Evolutionary conservation across 108 stramenopile genomes (phyloP), one percentile per base, ranked within the genome.

Genomic region (Skeletonema potamos): DNA sequence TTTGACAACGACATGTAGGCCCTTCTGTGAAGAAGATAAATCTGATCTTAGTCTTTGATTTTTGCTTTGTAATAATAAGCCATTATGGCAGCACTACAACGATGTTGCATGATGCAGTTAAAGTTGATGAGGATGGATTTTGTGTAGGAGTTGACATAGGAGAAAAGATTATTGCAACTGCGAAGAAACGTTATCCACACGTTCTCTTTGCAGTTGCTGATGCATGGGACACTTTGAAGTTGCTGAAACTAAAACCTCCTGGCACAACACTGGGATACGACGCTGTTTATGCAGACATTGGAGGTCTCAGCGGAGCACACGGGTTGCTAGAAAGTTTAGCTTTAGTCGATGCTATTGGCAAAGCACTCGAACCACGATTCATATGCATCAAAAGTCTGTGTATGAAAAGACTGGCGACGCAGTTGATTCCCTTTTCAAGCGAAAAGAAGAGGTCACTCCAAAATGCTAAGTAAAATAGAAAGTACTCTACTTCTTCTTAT

Each of bases 141-240:
- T 70, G 64, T 34, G 66, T 85, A 20, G 85, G 85, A 0, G 79
- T 86, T 27, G 85, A 86, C 58, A 68, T 86, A 54, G 85, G 85
- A 12, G 17, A 58, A 30, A 81, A 72, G 29, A 86, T 86, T 54
- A 73, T 86, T 20, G 41, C 34, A 18, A n/a, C 54, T 18, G 85
- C 85, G 24, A 64, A 77, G 51, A 18, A 57, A 27, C 70, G 61
- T 17, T 64, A 83, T 54, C 82, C 79, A 13, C 22, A 34, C 20
- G 64, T 86, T n/a, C 55, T 22, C 11, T 86, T 86, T 67, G 51
- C n/a, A 0, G 75, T 81, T 18, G 85, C 68, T 11, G 79, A 86
- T 72, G 85, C 85, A 6, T 86, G 82, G 82, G 61, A 64, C 24
- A 75, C 79, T 20, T 76, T 62, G 1, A 64, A 70, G 24, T 22